phyloP scores from a whole-genome alignment of 2,329 filamentous ascomycete genomes.

The Sarocladium strictum region DNA sequence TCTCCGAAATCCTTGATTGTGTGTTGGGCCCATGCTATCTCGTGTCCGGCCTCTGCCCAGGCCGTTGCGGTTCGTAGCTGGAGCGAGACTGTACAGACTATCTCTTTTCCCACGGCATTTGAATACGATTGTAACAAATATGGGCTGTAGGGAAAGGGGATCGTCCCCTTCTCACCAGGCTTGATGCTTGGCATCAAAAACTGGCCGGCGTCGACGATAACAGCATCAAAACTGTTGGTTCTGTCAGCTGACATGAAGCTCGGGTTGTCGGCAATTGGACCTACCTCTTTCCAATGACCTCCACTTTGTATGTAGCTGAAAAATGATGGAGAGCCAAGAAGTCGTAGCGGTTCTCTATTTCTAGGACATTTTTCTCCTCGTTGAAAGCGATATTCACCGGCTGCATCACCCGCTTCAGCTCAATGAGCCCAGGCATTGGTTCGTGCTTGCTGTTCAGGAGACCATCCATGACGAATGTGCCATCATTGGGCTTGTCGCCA shows the following conservation, averaged over 20 bases:
- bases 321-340: conserved; percentile 41
- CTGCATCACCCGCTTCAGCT: conserved; percentile 52
- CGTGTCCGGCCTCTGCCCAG: conserved; percentile 4
- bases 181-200: neutral
- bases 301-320: conserved; percentile 35
- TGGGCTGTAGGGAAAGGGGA: neutral
- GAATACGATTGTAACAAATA: neutral
- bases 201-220: neutral
- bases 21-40: conserved; percentile 2
- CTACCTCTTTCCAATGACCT: conserved; percentile 35
- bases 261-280: conserved; percentile 15
- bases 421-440: conserved; percentile 49
- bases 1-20: neutral
- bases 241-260: neutral
- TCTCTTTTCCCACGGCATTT: neutral
- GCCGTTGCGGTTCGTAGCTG: neutral
- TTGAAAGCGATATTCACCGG: conserved; percentile 36
- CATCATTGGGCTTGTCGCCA: conserved; percentile 54
- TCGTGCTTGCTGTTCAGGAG: conserved; percentile 48
- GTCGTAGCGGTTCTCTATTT: conserved; percentile 42
- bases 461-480: conserved; percentile 58
- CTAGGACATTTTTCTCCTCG: conserved; percentile 26
- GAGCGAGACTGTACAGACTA: neutral
- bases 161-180: neutral
- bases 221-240: neutral